Percentiles rank a stretch among this genome's conserved stretches.
phyloP scores from a whole-genome alignment of 805 yeast species.

The Ogataea populi-albae region DNA sequence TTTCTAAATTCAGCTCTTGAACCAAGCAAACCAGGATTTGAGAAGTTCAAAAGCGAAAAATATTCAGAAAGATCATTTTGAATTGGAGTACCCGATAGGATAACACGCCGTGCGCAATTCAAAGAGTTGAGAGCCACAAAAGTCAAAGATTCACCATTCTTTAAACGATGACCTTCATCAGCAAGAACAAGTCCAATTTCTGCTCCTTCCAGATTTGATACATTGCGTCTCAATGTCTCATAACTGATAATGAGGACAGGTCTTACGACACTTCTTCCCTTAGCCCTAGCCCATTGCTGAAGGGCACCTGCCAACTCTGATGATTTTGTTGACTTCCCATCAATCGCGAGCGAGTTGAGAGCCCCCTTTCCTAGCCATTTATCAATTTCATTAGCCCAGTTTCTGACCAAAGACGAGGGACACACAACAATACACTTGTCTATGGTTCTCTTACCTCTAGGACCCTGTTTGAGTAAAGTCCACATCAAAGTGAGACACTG shows the following conservation, averaged over 20 bases:
- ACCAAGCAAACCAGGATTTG: constrained; percentile 92
- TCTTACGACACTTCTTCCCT: constrained; percentile 83
- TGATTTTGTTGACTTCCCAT: constrained; percentile 80
- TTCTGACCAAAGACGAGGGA: constrained; percentile 88
- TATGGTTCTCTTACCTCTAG: constrained; percentile 77
- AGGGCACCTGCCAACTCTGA: constrained; percentile 66
- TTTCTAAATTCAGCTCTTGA: constrained; percentile 78
- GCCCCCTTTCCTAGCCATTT: constrained; percentile 97
- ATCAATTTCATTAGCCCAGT: constrained; percentile 95
- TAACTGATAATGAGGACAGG: constrained; percentile 94
- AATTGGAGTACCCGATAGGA: constrained; percentile 93
- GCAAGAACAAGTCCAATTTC: constrained; percentile 86
- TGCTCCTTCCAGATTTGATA: constrained; percentile 65
- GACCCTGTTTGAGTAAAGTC: constrained; percentile 88
- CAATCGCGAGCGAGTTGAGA: constrained; percentile 82
- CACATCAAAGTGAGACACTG: constrained; percentile 90
- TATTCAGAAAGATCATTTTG: constrained; percentile 94
- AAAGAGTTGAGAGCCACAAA: constrained; percentile 83
- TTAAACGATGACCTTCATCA: constrained; percentile 81
- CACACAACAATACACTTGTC: constrained; percentile 91
- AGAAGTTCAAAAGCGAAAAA: constrained; percentile 84
- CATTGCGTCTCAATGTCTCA: constrained; percentile 87
- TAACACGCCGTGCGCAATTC: constrained; percentile 83
- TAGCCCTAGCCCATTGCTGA: constrained; percentile 81
- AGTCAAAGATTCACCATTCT: constrained; percentile 88